Evolutionary conservation across 2,329 filamentous ascomycete genomes (phyloP), one percentile per base, ranked within the genome.

Genomic region (Blumeria hordei): DNA sequence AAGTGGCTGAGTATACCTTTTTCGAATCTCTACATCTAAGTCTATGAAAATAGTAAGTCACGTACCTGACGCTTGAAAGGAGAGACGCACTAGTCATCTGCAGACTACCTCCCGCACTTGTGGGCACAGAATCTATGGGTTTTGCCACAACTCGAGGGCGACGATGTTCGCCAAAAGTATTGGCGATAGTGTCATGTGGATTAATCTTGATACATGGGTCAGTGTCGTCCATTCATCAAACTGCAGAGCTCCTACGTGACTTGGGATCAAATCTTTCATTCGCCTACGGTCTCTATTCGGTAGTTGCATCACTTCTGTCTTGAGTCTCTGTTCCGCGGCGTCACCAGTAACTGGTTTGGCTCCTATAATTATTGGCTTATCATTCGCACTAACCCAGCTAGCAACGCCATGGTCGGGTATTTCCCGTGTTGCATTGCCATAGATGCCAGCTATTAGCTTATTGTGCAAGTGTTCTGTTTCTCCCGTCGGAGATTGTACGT

Each of bases 341-440:
- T 83, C 80, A 33, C 78, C 78, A 33, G 75, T 77, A 50, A 78
- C 72, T 21, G 77, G 76, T 64, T 83, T 83, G 60, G 70, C 74
- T 59, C 75, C 74, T 35, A 74, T 69, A 10, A 74, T 68, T 16
- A 73, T 68, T 16, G 78, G 78, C 62, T 83, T 83, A 61, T 83
- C 80, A 63, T 83, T 81, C 55, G 80, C 78, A 65, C 78, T 82
- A 64, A 83, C 80, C 80, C 80, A 84, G 58, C 77, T 77, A 51
- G 80, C 80, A 62, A 81, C 74, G 61, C 79, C 79, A 64, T 73
- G 72, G 59, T 83, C 80, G 57, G 80, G 80, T 71, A 81, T 76
- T 64, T 83, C 80, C 56, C 80, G 71, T 37, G 78, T 82, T 57
- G 82, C 75, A 72, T 84, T 84, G 62, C 74, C 78, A 65, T 80